These are phyloP conservation scores for Parasitella parasitica DNA, from an alignment of 371 early-diverging fungal species.

Conservation along the genomic window DNA sequence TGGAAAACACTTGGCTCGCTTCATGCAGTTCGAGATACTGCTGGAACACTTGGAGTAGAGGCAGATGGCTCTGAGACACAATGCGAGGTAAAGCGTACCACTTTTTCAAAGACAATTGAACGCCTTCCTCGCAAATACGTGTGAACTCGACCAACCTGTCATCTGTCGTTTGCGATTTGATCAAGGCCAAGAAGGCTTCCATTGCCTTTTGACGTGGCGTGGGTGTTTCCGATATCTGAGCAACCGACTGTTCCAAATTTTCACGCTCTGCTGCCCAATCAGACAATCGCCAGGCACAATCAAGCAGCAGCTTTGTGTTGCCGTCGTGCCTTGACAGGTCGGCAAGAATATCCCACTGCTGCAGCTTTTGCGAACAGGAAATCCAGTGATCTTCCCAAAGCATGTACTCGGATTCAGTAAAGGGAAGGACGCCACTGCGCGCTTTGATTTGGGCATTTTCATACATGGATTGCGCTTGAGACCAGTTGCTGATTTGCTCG, in stretches of 20 bases:
- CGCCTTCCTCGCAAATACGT: slow-evolving; percentile 84
- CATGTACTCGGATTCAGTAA: slow-evolving; percentile 93
- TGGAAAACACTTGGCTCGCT: slow-evolving; percentile 84
- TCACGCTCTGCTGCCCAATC: slow-evolving; percentile 89
- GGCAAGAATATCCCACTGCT: slow-evolving; percentile 98
- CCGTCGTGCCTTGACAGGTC: slow-evolving; percentile 92
- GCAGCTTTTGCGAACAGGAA: slow-evolving; percentile 86
- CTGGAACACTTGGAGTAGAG: slow-evolving; percentile 89
- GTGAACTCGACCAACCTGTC: slow-evolving; percentile 71
- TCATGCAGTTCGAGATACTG: slow-evolving; percentile 94
- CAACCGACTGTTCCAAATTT: slow-evolving; percentile 61
- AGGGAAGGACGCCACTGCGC: slow-evolving; percentile 82
- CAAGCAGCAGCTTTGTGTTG: slow-evolving; percentile 81
- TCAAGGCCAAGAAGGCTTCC: slow-evolving; percentile 82
- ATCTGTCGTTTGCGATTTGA: slow-evolving; percentile 69
- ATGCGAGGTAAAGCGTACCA: slow-evolving; percentile 88
- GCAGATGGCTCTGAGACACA: slow-evolving; percentile 85
- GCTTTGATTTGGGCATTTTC: slow-evolving; percentile 95
- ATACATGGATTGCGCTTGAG: slow-evolving; percentile 88
- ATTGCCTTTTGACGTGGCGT: slow-evolving; percentile 83
- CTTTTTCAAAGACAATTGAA: slow-evolving; percentile 80
- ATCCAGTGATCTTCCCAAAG: slow-evolving; percentile 99
- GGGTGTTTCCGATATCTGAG: slow-evolving; percentile 57
- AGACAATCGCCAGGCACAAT: slow-evolving; percentile 91
- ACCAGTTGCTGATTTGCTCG: slow-evolving; percentile 95